phyloP scores from a whole-genome alignment of 768 basidiomycete species.

The Boletellus ananas region DNA sequence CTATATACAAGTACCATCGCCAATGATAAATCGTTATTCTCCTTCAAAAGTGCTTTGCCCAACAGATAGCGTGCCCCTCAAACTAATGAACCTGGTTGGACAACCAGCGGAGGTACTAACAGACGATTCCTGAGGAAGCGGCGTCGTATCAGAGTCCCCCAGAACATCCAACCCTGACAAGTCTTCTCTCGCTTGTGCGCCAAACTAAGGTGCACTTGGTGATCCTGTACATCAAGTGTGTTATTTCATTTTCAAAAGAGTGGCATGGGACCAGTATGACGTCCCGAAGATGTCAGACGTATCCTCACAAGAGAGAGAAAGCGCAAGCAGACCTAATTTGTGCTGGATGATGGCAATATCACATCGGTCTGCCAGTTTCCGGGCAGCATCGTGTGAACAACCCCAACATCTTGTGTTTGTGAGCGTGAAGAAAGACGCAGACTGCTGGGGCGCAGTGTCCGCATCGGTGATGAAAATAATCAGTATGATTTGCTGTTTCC shows the following conservation, averaged over 20 bases:
- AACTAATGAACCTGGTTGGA: constrained; percentile 35
- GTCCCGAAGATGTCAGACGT: constrained; percentile 42
- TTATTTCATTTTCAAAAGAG: constrained; percentile 89
- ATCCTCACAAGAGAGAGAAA: not conserved
- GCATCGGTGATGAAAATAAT: constrained; percentile 84
- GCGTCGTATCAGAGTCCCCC: constrained; percentile 68
- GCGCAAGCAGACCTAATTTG: constrained; percentile 51
- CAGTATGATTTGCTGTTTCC: constrained; percentile 70
- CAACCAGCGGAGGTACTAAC: constrained; percentile 65
- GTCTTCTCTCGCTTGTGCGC: constrained; percentile 47
- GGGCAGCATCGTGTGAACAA: constrained; percentile 87
- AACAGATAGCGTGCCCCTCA: constrained; percentile 31
- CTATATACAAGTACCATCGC: too few species aligned
- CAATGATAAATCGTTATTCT: constrained; percentile 85
- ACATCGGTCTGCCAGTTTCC: constrained; percentile 78
- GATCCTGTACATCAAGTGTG: constrained; percentile 89
- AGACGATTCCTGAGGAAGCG: constrained; percentile 54
- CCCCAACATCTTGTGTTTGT: constrained; percentile 50
- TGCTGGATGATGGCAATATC: constrained; percentile 92
- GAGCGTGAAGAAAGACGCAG: constrained; percentile 1
- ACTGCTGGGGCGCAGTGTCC: constrained; percentile 78
- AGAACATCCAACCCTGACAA: constrained; percentile 67
- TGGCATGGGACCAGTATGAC: constrained; percentile 90
- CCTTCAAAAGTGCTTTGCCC: constrained; percentile 93
- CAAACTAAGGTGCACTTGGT: too few species aligned